Evolutionary conservation across 1,284 basidiomycete genomes (phyloP).

Genomic region (Cryptococcus sp.): DNA sequence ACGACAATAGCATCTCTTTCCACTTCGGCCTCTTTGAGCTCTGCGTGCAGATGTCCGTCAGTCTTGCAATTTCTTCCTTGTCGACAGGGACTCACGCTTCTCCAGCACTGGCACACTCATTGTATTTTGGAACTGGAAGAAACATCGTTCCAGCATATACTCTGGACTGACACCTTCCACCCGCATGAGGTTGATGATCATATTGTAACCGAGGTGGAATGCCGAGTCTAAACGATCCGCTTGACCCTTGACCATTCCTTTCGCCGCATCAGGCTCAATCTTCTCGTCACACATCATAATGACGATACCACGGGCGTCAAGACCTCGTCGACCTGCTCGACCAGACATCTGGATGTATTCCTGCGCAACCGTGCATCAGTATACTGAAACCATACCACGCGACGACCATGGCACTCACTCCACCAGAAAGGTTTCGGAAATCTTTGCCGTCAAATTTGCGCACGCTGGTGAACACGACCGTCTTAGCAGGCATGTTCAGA

Average conservation of each 20-base stretch:
- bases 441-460: slow-evolving; percentile 96
- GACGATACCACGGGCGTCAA: slow-evolving; percentile 98
- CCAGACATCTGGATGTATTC: slow-evolving; percentile 99
- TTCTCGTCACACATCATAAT: slow-evolving; percentile 99
- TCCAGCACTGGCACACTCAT: slow-evolving; percentile 85
- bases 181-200: slow-evolving; percentile 98
- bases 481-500: slow-evolving; percentile 99
- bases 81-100: slow-evolving; percentile 61
- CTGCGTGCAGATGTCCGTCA: slow-evolving; percentile 52
- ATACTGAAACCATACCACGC: not conserved
- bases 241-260: slow-evolving; percentile 98
- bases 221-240: slow-evolving; percentile 96
- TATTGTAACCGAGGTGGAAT: slow-evolving; percentile 99
- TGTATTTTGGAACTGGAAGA: slow-evolving; percentile 97
- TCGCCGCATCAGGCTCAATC: slow-evolving; percentile 87
- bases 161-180: slow-evolving; percentile 98
- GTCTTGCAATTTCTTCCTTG: not conserved
- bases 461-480: slow-evolving; percentile 90
- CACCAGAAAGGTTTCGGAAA: slow-evolving; percentile 78
- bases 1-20: slow-evolving; percentile 68
- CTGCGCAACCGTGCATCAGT: slow-evolving; percentile 58
- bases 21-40: slow-evolving; percentile 74
- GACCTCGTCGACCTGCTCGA: slow-evolving; percentile 91
- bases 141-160: slow-evolving; percentile 96
- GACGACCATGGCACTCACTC: slow-evolving; percentile 31